These are phyloP conservation scores for Daldinia concentrica DNA, from an alignment of 495 filamentous ascomycete genomes.

Conservation along the genomic window DNA sequence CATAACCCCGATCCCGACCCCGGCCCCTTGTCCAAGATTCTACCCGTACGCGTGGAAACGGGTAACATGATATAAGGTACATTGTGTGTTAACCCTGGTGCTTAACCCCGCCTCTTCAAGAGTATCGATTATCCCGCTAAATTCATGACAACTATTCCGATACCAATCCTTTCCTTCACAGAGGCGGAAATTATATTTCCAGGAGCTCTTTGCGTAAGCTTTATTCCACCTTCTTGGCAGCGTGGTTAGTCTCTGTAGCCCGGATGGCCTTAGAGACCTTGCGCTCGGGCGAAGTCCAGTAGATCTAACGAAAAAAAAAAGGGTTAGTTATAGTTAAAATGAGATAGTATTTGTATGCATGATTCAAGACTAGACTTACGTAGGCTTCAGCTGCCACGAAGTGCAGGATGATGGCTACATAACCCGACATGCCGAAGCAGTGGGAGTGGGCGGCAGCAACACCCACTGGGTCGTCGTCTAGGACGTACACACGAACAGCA, in stretches of 20 bases:
- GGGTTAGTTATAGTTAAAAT: conserved; percentile 10
- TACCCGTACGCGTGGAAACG: background rate
- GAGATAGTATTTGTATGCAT: background rate
- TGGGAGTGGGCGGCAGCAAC: conserved; percentile 51
- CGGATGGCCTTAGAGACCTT: conserved; percentile 1
- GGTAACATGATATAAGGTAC: background rate
- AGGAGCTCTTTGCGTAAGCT: background rate
- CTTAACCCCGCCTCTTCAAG: background rate
- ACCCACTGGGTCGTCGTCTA: conserved; percentile 37
- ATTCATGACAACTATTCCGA: background rate
- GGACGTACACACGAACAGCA: conserved; percentile 47
- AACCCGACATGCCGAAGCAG: conserved; percentile 57
- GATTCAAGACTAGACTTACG: conserved; percentile 33
- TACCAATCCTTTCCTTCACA: background rate
- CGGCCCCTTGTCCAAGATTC: background rate
- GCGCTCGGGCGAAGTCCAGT: conserved; percentile 59
- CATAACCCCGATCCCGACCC: background rate
- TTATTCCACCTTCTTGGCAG: conserved; percentile 14
- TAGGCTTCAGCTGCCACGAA: conserved; percentile 60
- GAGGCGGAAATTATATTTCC: background rate
- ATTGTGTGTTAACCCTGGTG: background rate
- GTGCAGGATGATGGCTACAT: conserved; percentile 58
- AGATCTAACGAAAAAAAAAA: conserved; percentile 42
- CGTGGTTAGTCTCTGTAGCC: background rate
- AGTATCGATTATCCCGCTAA: background rate